Conservation (phyloP, 176 grass and related monocot species). For the Oryza glaberrima region DNA sequence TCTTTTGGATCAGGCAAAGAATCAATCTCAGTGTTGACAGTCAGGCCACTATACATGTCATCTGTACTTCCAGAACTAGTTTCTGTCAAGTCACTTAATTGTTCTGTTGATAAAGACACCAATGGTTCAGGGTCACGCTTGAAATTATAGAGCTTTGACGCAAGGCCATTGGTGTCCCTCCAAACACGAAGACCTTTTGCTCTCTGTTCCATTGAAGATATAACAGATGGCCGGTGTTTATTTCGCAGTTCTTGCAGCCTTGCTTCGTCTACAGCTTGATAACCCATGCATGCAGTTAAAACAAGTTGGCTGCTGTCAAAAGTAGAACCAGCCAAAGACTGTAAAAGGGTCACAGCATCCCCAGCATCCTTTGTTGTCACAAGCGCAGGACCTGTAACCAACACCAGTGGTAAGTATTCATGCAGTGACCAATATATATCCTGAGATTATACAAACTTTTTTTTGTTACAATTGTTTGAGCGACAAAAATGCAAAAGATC, state of each 20-base stretch:
- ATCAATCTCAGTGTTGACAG: constrained; percentile 68
- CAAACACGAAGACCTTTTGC: constrained; percentile 67
- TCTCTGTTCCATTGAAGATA: constrained; percentile 93
- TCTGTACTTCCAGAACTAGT: constrained; percentile 46
- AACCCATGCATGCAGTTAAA: constrained; percentile 97
- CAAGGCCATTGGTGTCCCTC: constrained; percentile 80
- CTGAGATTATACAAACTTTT: neutral
- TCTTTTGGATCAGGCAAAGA: constrained; percentile 95
- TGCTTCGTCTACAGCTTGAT: constrained; percentile 80
- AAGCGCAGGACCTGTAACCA: constrained; percentile 82
- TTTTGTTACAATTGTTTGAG: neutral
- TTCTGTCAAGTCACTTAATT: constrained; percentile 43
- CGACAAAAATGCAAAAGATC: constrained; percentile 40
- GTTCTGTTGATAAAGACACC: constrained; percentile 64
- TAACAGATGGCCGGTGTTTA: constrained; percentile 88
- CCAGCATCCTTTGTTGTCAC: constrained; percentile 98
- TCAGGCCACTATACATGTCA: constrained; percentile 63
- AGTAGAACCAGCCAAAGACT: constrained; percentile 93
- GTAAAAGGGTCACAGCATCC: constrained; percentile 93
- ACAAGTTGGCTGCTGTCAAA: constrained; percentile 99
- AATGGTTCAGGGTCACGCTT: constrained; percentile 74
- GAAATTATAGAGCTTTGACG: constrained; percentile 86
- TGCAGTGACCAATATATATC: constrained; percentile 15
- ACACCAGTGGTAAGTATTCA: constrained; percentile 28
- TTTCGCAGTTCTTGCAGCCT: constrained; percentile 79